A percentile compares a stretch with the other conserved stretches of the same genome.
Evolutionary conservation across 352 stramenopile species (phyloP).

Genomic region (Pythium guiyangense): DNA sequence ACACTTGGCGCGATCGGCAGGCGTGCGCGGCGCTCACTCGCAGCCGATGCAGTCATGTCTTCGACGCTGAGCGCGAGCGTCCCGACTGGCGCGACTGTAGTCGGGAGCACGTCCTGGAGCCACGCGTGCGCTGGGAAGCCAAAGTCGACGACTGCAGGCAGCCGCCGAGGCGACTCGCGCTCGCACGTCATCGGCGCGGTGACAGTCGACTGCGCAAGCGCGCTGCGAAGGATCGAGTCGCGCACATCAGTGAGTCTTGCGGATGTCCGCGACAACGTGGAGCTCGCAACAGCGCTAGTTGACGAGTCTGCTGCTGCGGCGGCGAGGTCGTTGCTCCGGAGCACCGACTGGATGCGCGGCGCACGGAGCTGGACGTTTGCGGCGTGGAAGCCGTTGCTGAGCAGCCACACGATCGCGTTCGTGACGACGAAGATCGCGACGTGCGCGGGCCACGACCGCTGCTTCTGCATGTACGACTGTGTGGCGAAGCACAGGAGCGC

Average conservation of each 20-base stretch:
- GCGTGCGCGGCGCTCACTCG: background rate
- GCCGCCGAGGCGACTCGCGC: conserved; percentile 33
- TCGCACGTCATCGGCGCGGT: background rate
- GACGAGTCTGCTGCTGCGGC: background rate
- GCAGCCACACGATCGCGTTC: conserved; percentile 44
- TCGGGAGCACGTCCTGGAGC: conserved; percentile 30
- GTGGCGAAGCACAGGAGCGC: conserved; percentile 56
- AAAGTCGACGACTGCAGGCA: conserved; percentile 41
- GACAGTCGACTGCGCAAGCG: conserved; percentile 12
- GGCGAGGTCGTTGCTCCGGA: conserved; percentile 26
- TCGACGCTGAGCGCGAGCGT: conserved; percentile 14
- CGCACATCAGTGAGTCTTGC: conserved; percentile 9
- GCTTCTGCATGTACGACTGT: conserved; percentile 40
- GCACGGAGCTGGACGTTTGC: conserved; percentile 41
- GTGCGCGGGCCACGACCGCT: conserved; percentile 14
- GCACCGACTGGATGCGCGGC: conserved; percentile 17
- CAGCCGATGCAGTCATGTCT: conserved; percentile 10
- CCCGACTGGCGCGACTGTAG: conserved; percentile 14
- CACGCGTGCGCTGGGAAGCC: conserved; percentile 46
- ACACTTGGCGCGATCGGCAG: conserved; percentile 25
- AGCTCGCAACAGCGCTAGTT: background rate
- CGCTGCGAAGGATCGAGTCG: conserved; percentile 36
- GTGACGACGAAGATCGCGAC: conserved; percentile 23
- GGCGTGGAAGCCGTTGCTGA: conserved; percentile 59
- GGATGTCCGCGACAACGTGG: background rate